These are phyloP conservation scores for Tillandsia fasciculata DNA, from an alignment of 176 grass and related monocot species.

Conservation along the genomic window DNA sequence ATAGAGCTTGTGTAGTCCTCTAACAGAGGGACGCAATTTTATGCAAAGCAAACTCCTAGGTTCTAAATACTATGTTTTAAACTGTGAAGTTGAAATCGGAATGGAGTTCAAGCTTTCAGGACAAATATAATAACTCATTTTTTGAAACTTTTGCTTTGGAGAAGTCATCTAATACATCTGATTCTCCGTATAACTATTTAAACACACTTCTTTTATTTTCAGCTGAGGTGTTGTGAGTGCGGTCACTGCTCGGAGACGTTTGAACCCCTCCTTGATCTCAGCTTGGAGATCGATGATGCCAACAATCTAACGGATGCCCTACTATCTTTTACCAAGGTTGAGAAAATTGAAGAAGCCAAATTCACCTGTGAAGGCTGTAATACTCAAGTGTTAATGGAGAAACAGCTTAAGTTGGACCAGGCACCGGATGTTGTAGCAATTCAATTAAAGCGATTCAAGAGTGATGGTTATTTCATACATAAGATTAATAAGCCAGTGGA, in stretches of 20 bases:
- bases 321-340: slow-evolving; percentile 77
- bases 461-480: slow-evolving; percentile 25
- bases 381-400: slow-evolving; percentile 57
- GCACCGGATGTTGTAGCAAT: slow-evolving; percentile 62
- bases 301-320: slow-evolving; percentile 45
- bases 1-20: too few species aligned
- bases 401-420: slow-evolving; percentile 62
- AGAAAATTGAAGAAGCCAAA: slow-evolving; percentile 68
- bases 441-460: slow-evolving; percentile 92
- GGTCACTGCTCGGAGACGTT: slow-evolving; percentile 71
- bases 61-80: too few species aligned
- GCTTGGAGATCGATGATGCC: slow-evolving; percentile 70
- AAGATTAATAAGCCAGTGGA: slow-evolving; percentile 71
- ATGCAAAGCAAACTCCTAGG: too few species aligned
- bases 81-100: too few species aligned
- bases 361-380: slow-evolving; percentile 70
- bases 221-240: slow-evolving; percentile 69
- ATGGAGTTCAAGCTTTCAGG: too few species aligned
- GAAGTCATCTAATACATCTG: not conserved
- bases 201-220: slow-evolving; percentile 13
- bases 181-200: slow-evolving; percentile 2
- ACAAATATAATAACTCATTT: too few species aligned
- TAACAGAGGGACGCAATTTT: too few species aligned
- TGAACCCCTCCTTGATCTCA: slow-evolving; percentile 86
- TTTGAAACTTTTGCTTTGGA: too few species aligned